A percentile compares a stretch with the other conserved stretches of the same genome.
phyloP scores from a whole-genome alignment of 306 rosid genomes.

The Datisca glomerata region DNA sequence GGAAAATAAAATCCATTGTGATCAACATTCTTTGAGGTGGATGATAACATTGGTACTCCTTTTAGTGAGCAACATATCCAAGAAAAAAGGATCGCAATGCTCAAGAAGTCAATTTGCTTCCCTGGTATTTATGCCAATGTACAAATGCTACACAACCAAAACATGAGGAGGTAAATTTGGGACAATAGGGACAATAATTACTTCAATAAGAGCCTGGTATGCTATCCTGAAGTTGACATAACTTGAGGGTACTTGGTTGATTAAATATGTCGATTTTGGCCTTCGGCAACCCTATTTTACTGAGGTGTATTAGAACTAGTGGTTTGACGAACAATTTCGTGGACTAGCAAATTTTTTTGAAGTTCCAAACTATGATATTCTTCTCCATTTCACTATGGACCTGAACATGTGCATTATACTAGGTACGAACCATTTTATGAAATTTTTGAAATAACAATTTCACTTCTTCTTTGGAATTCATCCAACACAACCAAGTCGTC shows the following conservation, averaged over 20 bases:
- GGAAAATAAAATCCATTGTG: constrained; percentile 3
- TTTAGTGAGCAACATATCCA: background rate
- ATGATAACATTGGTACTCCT: background rate
- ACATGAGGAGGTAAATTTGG: background rate
- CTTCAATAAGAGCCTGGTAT: background rate
- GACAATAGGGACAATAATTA: background rate
- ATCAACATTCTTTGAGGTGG: background rate
- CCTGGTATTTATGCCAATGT: background rate
- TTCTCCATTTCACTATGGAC: background rate
- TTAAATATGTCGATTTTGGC: background rate
- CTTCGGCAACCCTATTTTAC: background rate
- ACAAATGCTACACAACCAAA: constrained; percentile 1
- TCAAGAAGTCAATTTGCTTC: background rate
- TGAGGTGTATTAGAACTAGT: background rate
- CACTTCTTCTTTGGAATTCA: background rate
- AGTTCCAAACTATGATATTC: background rate
- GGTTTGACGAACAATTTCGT: background rate
- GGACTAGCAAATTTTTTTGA: background rate
- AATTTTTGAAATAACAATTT: background rate
- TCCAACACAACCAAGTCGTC: background rate
- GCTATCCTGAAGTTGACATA: background rate
- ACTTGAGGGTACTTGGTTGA: background rate
- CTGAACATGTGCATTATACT: background rate
- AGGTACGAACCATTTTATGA: background rate
- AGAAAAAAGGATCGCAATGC: background rate